Conservation (phyloP, 2,329 filamentous ascomycete species). For the Trichophyton benhamiae region DNA sequence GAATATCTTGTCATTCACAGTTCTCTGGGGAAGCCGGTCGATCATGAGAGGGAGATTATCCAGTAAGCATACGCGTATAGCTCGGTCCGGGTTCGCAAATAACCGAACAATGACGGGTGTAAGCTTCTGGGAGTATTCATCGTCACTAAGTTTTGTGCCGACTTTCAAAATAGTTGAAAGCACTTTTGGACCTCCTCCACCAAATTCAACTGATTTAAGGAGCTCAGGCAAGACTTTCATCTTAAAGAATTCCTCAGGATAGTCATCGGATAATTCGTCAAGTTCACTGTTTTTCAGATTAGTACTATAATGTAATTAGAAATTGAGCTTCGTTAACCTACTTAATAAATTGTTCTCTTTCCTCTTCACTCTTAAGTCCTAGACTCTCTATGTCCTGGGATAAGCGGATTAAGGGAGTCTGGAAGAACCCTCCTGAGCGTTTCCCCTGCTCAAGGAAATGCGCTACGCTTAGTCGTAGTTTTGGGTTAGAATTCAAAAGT, state of each 20-base stretch:
- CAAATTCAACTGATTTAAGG: slow-evolving; percentile 98
- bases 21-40: slow-evolving; percentile 71
- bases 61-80: slow-evolving; percentile 77
- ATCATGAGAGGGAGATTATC: slow-evolving; percentile 87
- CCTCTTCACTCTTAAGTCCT: slow-evolving; percentile 71
- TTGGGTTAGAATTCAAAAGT: slow-evolving; percentile 77
- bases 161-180: slow-evolving; percentile 85
- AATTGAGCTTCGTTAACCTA: slow-evolving; percentile 22
- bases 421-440: slow-evolving; percentile 74
- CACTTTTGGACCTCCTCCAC: slow-evolving; percentile 85
- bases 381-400: slow-evolving; percentile 88
- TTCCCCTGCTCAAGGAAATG: slow-evolving; percentile 85
- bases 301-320: neutral
- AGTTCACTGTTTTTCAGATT: slow-evolving; percentile 46
- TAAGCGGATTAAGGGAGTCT: slow-evolving; percentile 81
- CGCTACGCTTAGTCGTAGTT: slow-evolving; percentile 67
- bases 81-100: slow-evolving; percentile 83
- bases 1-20: slow-evolving; percentile 94
- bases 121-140: slow-evolving; percentile 77
- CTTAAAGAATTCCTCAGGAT: slow-evolving; percentile 96
- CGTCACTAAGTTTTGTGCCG: slow-evolving; percentile 67
- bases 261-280: slow-evolving; percentile 78
- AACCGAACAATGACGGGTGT: slow-evolving; percentile 76
- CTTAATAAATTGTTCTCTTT: slow-evolving; percentile 75
- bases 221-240: slow-evolving; percentile 91